Base-by-base conservation (phyloP, 768 basidiomycete genomes). In the Mycena sanguinolenta region DNA sequence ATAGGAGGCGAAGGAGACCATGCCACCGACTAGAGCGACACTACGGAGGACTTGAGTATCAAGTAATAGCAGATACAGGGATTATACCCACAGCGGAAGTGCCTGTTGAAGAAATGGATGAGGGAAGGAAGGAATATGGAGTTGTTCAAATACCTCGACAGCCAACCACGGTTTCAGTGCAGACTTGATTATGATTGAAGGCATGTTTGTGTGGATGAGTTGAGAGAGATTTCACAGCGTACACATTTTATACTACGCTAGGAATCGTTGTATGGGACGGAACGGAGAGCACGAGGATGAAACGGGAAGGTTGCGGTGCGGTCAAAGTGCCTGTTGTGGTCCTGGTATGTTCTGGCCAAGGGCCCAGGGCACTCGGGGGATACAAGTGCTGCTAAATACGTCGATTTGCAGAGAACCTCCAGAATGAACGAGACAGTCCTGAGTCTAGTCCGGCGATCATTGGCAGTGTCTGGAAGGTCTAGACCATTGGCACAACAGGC, bases 141-240 rank as follows among this genome's bases (percentile, higher is more conserved):
- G 44, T 63, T 2, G 1, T 4, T 39, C 16, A 55, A 83, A 23
- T 65, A 91, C 91, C 89, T 93, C 92, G 75, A 91, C 82, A 81
- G 91, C 91, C 75, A 87, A 89, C 91, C 91, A 92, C 81, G 91
- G 86, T 79, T 84, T 90, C 84, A 90, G 84, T 53, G 49, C 8
- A 32, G 64, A 23, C 55, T 27, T 70, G 59, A 61, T 23, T 55
- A 55, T n/a, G n/a, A n/a, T 52, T 16, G 46, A 5, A 63, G 70
- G 61, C 70, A 71, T 71, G 6, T 70, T n/a, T 54, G 58, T 49
- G 30, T 34, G 53, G 13, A 59, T 38, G 57, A 14, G 4, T 27
- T 23, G 14, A 25, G 49, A 44, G n/a, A 27, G 30, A 19, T 34
- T n/a, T 10, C 14, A 44, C 13, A 14, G 8, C 23, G 19, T 28